A percentile compares a stretch with the other conserved stretches of the same genome.
phyloP scores from a whole-genome alignment of 2,329 filamentous ascomycete genomes.

The Colletotrichum chrysophilum region DNA sequence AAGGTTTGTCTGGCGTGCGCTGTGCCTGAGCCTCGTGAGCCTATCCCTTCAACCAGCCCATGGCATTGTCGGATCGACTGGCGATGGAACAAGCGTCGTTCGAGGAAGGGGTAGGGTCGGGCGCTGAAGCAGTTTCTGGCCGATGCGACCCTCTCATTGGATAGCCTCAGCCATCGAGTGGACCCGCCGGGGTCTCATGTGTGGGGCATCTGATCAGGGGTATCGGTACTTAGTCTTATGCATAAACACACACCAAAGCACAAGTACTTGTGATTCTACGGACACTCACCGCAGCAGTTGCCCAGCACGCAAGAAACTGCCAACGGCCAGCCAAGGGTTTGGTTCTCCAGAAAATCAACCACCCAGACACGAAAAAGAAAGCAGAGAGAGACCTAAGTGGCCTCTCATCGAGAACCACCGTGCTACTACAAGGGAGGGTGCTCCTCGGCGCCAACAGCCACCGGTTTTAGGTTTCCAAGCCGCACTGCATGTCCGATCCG shows the following conservation, averaged over 20 bases:
- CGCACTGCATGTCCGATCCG: background rate
- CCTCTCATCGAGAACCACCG: background rate
- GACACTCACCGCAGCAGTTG: background rate
- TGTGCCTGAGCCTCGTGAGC: background rate
- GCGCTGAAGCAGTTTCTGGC: constrained; percentile 11
- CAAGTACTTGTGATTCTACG: background rate
- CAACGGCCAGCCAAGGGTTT: background rate
- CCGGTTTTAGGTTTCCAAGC: constrained; percentile 9
- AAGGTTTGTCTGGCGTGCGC: background rate
- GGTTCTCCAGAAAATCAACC: background rate
- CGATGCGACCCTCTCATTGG: background rate
- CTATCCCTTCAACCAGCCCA: constrained; percentile 16
- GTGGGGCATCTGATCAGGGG: background rate
- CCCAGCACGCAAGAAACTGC: background rate
- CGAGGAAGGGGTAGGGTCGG: constrained; percentile 29
- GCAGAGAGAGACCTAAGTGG: background rate
- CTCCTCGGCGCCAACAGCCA: background rate
- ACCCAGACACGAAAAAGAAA: background rate
- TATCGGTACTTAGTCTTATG: background rate
- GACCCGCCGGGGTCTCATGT: background rate
- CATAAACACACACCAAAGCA: background rate
- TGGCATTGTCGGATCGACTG: constrained; percentile 42
- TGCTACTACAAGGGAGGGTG: background rate
- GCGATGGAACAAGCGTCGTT: constrained; percentile 41
- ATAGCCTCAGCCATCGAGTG: background rate